These are phyloP conservation scores for Talaromyces sp. DNA, from an alignment of 2,329 filamentous ascomycete species.

Conservation along the genomic window DNA sequence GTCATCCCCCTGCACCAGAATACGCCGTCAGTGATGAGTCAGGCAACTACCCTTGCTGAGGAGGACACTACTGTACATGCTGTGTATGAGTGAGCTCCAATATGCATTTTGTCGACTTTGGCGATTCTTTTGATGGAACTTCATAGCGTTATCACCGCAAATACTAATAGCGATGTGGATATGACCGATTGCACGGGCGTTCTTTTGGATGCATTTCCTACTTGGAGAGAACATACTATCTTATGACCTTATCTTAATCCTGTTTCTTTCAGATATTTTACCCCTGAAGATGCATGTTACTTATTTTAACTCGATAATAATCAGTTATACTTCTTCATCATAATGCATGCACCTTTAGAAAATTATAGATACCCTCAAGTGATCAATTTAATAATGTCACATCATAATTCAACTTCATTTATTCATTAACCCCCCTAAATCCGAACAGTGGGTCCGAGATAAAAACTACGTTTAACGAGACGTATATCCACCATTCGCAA, in stretches of 20 bases:
- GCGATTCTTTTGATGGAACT: background rate
- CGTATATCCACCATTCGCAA: slow-evolving; percentile 48
- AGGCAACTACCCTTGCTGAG: slow-evolving; percentile 4
- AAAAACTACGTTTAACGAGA: slow-evolving; percentile 18
- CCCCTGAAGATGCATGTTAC: background rate
- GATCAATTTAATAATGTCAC: too few species aligned
- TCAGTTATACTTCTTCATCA: too few species aligned
- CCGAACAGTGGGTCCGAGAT: background rate
- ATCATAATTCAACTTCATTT: too few species aligned
- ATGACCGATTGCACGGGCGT: background rate
- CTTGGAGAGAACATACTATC: background rate
- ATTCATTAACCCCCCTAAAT: background rate
- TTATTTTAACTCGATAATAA: too few species aligned
- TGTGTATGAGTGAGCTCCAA: slow-evolving; percentile 7
- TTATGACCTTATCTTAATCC: background rate
- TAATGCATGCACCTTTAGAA: too few species aligned
- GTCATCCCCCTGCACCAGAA: slow-evolving; percentile 20
- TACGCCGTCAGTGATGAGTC: background rate
- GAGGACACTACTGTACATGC: slow-evolving; percentile 5
- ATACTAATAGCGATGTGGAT: background rate
- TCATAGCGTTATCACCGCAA: background rate
- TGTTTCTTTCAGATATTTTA: background rate
- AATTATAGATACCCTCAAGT: too few species aligned
- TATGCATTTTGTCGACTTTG: background rate
- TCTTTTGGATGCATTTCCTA: background rate